A percentile compares a stretch with the other conserved stretches of the same genome.
Conservation (phyloP, 495 filamentous ascomycete species). For the Penicillium mononematosum region DNA sequence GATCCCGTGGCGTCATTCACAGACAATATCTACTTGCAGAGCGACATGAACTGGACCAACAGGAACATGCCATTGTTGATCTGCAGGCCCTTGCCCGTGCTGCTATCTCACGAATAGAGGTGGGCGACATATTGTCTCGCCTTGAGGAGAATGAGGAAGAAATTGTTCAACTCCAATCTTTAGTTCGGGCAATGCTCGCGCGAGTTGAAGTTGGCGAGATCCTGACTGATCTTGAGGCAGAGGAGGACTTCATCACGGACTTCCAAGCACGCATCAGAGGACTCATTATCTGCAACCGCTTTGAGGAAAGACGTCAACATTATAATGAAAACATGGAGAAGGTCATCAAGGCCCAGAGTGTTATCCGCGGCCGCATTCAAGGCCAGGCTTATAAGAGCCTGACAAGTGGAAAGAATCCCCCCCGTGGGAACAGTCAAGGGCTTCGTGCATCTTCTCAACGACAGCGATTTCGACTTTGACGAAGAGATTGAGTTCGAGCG, state of each 20-base stretch:
- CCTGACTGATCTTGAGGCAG: conserved; percentile 71
- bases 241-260: conserved; percentile 71
- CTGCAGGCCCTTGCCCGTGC: conserved; percentile 75
- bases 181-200: conserved; percentile 75
- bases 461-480: conserved; percentile 98
- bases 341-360: conserved; percentile 97
- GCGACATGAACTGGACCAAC: conserved; percentile 56
- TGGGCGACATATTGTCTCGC: conserved; percentile 67
- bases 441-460: conserved; percentile 95
- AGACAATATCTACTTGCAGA: conserved; percentile 45
- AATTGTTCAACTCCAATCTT: conserved; percentile 66
- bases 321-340: conserved; percentile 98
- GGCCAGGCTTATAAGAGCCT: conserved; percentile 96
- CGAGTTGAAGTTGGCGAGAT: conserved; percentile 67
- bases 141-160: conserved; percentile 81
- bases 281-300: conserved; percentile 67
- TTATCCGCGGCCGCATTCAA: conserved; percentile 88
- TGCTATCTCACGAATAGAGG: conserved; percentile 67
- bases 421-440: conserved; percentile 95
- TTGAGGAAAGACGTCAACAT: conserved; percentile 80
- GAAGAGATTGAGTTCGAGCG: conserved; percentile 96
- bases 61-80: conserved; percentile 56
- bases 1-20: conserved; percentile 43
- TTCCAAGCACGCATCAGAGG: conserved; percentile 76
- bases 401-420: conserved; percentile 95